Evolutionary conservation across 2,329 filamentous ascomycete genomes (phyloP).

Genomic region (Alternaria brassicae): DNA sequence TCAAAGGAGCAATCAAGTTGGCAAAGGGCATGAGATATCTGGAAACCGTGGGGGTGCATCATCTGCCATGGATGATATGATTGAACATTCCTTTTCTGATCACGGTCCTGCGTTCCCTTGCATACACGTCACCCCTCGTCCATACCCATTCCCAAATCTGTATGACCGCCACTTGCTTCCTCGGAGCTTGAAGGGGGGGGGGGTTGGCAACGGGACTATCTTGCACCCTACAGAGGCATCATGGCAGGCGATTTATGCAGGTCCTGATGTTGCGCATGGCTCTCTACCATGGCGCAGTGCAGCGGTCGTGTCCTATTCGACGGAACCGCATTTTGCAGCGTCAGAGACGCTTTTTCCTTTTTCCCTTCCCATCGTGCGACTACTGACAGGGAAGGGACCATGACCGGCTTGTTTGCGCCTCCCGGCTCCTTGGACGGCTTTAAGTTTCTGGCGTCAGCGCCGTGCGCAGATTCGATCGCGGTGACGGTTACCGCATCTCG

Average conservation of each 20-base stretch:
- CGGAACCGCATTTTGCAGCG: slow-evolving; percentile 26
- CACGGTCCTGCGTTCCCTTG: slow-evolving; percentile 13
- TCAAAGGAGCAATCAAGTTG: not conserved
- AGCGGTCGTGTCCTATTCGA: slow-evolving; percentile 25
- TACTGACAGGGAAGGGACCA: slow-evolving; percentile 18
- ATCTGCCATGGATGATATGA: slow-evolving; percentile 4
- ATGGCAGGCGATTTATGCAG: not conserved
- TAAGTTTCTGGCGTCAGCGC: slow-evolving; percentile 26
- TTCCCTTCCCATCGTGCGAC: slow-evolving; percentile 24
- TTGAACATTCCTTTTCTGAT: slow-evolving; percentile 11
- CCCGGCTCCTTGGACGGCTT: slow-evolving; percentile 13
- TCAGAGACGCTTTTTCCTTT: slow-evolving; percentile 16
- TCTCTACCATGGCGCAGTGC: slow-evolving; percentile 23
- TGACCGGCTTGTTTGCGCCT: slow-evolving; percentile 14
- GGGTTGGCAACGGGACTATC: slow-evolving; percentile 2
- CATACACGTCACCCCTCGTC: slow-evolving; percentile 8
- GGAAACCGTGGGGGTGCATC: slow-evolving; percentile 4
- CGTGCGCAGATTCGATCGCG: slow-evolving; percentile 17
- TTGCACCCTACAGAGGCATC: slow-evolving; percentile 16
- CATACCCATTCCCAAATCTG: slow-evolving; percentile 2
- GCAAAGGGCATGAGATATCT: not conserved
- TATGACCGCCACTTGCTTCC: slow-evolving; percentile 12
- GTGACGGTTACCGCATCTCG: slow-evolving; percentile 16
- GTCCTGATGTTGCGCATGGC: slow-evolving; percentile 9
- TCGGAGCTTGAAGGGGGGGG: slow-evolving; percentile 2